Evolutionary conservation across 192 early-diverging fungal genomes (phyloP).

Genomic region (Kickxella alabastrina): DNA sequence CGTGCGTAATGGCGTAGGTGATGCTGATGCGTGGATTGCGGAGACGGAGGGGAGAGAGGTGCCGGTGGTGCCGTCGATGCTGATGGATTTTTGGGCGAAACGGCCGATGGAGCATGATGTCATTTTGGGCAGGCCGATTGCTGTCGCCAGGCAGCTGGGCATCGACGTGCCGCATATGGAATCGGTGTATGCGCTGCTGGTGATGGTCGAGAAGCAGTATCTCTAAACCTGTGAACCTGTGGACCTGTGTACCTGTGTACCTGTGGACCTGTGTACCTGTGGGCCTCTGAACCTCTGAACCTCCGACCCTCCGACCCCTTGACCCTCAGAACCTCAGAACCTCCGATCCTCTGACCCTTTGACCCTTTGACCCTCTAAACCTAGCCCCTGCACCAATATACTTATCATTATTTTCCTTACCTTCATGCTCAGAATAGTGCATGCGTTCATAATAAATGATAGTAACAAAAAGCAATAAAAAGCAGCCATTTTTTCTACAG

Average conservation of each 20-base stretch:
- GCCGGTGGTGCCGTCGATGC: conserved; percentile 56
- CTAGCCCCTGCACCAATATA: neutral
- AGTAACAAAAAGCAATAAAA: no score
- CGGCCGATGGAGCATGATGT: conserved; percentile 58
- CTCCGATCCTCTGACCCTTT: no score
- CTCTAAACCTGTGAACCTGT: no score
- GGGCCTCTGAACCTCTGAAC: no score
- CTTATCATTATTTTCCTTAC: neutral
- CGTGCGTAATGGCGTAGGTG: conserved; percentile 5
- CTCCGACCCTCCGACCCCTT: no score
- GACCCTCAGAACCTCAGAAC: no score
- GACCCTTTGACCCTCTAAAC: no score
- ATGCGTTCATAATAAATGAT: no score
- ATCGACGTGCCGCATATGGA: conserved; percentile 48
- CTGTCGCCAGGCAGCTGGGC: conserved; percentile 36
- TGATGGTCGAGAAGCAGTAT: conserved; percentile 40
- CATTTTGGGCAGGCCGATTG: conserved; percentile 53
- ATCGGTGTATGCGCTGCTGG: conserved; percentile 51
- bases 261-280: no score
- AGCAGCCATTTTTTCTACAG: no score
- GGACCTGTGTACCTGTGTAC: no score
- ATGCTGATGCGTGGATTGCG: conserved; percentile 34
- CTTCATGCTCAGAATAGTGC: neutral
- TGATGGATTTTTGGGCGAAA: conserved; percentile 53
- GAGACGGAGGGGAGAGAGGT: conserved; percentile 10